Conservation (phyloP, 176 grass and related monocot species). For the Aegilops umbellulata region DNA sequence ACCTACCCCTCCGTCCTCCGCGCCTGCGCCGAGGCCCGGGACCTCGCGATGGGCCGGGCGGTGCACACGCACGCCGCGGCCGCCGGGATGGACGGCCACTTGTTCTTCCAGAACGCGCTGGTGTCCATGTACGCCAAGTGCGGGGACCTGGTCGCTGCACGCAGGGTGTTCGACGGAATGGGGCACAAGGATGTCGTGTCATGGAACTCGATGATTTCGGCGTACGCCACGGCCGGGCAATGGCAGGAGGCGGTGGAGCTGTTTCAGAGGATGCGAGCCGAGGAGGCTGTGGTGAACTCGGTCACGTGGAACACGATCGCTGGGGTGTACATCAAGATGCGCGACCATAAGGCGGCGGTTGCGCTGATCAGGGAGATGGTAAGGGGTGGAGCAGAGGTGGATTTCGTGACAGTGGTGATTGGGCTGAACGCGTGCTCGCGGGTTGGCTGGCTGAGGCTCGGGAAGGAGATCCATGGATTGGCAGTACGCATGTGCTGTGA, state of each 20-base stretch:
- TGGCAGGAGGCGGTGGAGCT: slow-evolving; percentile 22
- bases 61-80: slow-evolving; percentile 26
- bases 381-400: slow-evolving; percentile 5
- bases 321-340: slow-evolving; percentile 35
- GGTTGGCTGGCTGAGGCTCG: slow-evolving; percentile 31
- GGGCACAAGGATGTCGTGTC: slow-evolving; percentile 37
- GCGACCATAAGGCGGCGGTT: slow-evolving; percentile 36
- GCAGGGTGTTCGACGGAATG: slow-evolving; percentile 71
- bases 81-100: slow-evolving; percentile 19
- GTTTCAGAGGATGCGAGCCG: slow-evolving; percentile 30
- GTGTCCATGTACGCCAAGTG: slow-evolving; percentile 52
- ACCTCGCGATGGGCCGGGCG: slow-evolving; percentile 35
- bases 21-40: slow-evolving; percentile 41
- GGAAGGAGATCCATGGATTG: slow-evolving; percentile 62
- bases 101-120: slow-evolving; percentile 50
- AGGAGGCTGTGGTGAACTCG: slow-evolving; percentile 27
- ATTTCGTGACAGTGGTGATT: slow-evolving; percentile 60
- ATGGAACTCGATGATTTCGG: slow-evolving; percentile 43
- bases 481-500: slow-evolving; percentile 30
- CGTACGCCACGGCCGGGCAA: background rate
- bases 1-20: slow-evolving; percentile 56
- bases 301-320: slow-evolving; percentile 61
- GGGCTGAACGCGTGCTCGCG: slow-evolving; percentile 57
- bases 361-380: slow-evolving; percentile 49
- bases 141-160: slow-evolving; percentile 27